These are phyloP conservation scores for Plasmopara muralis DNA, from an alignment of 352 stramenopile genomes.

Conservation along the genomic window DNA sequence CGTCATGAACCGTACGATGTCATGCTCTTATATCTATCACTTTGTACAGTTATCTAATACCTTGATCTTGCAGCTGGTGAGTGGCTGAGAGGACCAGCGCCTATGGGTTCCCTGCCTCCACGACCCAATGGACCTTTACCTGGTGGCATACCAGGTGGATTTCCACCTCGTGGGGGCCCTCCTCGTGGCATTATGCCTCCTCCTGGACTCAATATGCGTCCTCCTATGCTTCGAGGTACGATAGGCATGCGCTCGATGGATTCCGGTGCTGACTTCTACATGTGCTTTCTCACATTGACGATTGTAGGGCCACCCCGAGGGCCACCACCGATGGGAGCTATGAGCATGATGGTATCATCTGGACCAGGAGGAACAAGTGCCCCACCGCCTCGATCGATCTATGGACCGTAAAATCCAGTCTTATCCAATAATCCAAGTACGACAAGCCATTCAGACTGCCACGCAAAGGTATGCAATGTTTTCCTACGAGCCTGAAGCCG, in stretches of 20 bases:
- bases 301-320: constrained; percentile 42
- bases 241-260: constrained; percentile 1
- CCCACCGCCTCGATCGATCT: constrained; percentile 58
- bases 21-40: neutral
- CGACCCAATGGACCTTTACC: constrained; percentile 28
- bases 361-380: constrained; percentile 23
- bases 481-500: neutral
- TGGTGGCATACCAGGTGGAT: constrained; percentile 44
- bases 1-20: constrained; percentile 66
- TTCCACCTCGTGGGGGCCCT: constrained; percentile 53
- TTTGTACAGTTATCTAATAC: neutral
- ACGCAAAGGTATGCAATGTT: neutral
- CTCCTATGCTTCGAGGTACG: constrained; percentile 56
- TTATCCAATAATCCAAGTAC: neutral
- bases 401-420: constrained; percentile 46
- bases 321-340: constrained; percentile 32
- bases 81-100: constrained; percentile 48
- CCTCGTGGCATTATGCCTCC: constrained; percentile 73
- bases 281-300: neutral
- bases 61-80: constrained; percentile 44
- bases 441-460: neutral
- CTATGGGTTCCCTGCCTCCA: constrained; percentile 38
- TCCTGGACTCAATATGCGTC: constrained; percentile 51
- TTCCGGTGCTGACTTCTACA: neutral
- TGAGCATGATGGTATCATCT: constrained; percentile 29